Evolutionary conservation across 1,284 basidiomycete species (phyloP).

Genomic region (Testicularia cyperi): DNA sequence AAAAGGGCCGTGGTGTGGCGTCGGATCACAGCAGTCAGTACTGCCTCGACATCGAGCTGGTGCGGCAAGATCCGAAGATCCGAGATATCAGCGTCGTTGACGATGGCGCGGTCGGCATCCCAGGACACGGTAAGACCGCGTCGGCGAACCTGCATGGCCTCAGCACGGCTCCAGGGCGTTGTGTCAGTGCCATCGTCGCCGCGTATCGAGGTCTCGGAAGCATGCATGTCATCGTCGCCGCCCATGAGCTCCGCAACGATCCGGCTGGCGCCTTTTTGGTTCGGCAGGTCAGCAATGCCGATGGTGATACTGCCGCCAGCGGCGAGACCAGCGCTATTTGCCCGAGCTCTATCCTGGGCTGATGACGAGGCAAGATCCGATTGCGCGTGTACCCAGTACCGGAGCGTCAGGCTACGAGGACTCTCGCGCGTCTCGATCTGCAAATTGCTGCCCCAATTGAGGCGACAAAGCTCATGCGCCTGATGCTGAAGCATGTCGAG

Average conservation of each 20-base stretch:
- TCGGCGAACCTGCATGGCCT: slow-evolving; percentile 7
- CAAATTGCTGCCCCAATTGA: slow-evolving; percentile 48
- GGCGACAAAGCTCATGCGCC: slow-evolving; percentile 36
- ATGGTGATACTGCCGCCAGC: slow-evolving; percentile 28
- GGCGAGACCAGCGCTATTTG: slow-evolving; percentile 11
- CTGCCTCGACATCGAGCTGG: slow-evolving; percentile 19
- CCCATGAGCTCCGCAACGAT: slow-evolving; percentile 18
- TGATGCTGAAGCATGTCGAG: slow-evolving; percentile 55
- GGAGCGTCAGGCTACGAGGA: slow-evolving; percentile 27
- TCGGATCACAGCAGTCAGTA: slow-evolving; percentile 18
- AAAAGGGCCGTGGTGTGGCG: slow-evolving; percentile 23
- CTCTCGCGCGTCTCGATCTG: slow-evolving; percentile 19
- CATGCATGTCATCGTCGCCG: slow-evolving; percentile 1
- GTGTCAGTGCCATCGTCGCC: neutral
- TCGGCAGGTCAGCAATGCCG: slow-evolving; percentile 20
- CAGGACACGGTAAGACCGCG: slow-evolving; percentile 20
- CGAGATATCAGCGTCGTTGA: slow-evolving; percentile 7
- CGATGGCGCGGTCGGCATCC: slow-evolving; percentile 19
- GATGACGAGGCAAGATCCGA: neutral
- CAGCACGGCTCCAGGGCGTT: neutral
- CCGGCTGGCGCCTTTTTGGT: slow-evolving; percentile 11
- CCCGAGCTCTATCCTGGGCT: neutral
- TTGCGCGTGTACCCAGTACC: slow-evolving; percentile 44
- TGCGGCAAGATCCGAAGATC: slow-evolving; percentile 15
- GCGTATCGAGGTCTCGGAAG: neutral